Base-by-base conservation (phyloP, 176 grass and related monocot species). In the Cymbopogon citratus region DNA sequence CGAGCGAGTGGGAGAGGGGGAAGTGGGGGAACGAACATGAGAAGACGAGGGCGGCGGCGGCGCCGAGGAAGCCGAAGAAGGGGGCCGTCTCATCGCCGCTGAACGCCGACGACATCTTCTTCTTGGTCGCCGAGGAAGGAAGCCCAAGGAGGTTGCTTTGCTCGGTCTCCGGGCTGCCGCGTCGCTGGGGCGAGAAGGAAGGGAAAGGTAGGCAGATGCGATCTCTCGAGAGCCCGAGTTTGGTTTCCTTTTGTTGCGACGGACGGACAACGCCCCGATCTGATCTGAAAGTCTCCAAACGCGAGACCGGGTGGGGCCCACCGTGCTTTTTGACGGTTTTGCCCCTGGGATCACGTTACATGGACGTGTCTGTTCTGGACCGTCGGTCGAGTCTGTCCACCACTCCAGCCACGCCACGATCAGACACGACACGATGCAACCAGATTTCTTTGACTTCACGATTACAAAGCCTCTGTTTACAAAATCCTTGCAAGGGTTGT, bases 61-160 rank as follows among this genome's bases (percentile, higher is more conserved):
- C 96, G 75, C 96, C 96, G 80, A 98, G 96, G 87, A 98, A 98
- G 62, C 96, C 96, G 87, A 98, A 98, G 92, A 98, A 98, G 71
- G 31, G 96, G 15, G 96, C 96, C 2, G 96, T 98, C 82, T 95
- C 96, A 86, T 98, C 96, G 51, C 96, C 96, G 88, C 96, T 98
- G 87, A 98, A 98, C 72, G 45, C 84, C 56, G 92, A 93, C 82
- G 86, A 87, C 92, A 94, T 92, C 75, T 46, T n/a, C n/a, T n/a
- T n/a, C n/a, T n/a, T n/a, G n/a, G n/a, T n/a, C n/a, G n/a, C n/a
- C n/a, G n/a, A n/a, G n/a, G n/a, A n/a, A n/a, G n/a, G n/a, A n/a
- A n/a, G n/a, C n/a, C n/a, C n/a, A n/a, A n/a, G n/a, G n/a, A n/a
- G n/a, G n/a, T n/a, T n/a, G n/a, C n/a, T n/a, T 67, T 80, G 64